These are phyloP conservation scores for Leccinum longicurvipes DNA, from an alignment of 768 basidiomycete species.

Conservation along the genomic window DNA sequence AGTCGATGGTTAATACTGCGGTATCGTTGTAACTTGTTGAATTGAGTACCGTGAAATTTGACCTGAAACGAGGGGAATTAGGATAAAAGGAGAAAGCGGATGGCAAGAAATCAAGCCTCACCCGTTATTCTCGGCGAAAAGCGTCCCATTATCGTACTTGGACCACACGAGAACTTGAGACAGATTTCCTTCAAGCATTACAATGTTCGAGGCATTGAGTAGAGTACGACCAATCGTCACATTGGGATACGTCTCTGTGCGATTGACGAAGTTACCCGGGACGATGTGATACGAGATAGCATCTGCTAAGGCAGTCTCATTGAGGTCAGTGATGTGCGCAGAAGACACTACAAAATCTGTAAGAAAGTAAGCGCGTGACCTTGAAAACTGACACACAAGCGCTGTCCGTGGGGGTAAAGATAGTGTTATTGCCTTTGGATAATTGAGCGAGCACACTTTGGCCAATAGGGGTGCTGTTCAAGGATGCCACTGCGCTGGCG, in stretches of 20 bases:
- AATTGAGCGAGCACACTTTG: slow-evolving; percentile 41
- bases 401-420: slow-evolving; percentile 56
- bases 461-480: slow-evolving; percentile 46
- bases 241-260: slow-evolving; percentile 47
- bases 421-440: slow-evolving; percentile 42
- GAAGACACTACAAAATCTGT: slow-evolving; percentile 9
- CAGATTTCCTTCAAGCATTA: slow-evolving; percentile 55
- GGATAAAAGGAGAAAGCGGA: neutral
- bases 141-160: slow-evolving; percentile 33
- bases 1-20: slow-evolving; percentile 47
- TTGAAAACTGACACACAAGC: slow-evolving; percentile 43
- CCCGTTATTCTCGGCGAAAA: slow-evolving; percentile 50
- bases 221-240: slow-evolving; percentile 63
- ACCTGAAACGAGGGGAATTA: slow-evolving; percentile 15
- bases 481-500: slow-evolving; percentile 33
- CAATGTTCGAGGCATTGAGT: slow-evolving; percentile 46
- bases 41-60: slow-evolving; percentile 37
- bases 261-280: slow-evolving; percentile 45
- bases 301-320: slow-evolving; percentile 40
- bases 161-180: slow-evolving; percentile 55
- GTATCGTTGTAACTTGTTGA: slow-evolving; percentile 38
- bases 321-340: slow-evolving; percentile 14
- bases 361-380: neutral
- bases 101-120: slow-evolving; percentile 21
- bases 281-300: slow-evolving; percentile 58